Evolutionary conservation across 768 basidiomycete species (phyloP), one percentile per base, ranked within the genome.

Genomic region (Panellus pusillus): DNA sequence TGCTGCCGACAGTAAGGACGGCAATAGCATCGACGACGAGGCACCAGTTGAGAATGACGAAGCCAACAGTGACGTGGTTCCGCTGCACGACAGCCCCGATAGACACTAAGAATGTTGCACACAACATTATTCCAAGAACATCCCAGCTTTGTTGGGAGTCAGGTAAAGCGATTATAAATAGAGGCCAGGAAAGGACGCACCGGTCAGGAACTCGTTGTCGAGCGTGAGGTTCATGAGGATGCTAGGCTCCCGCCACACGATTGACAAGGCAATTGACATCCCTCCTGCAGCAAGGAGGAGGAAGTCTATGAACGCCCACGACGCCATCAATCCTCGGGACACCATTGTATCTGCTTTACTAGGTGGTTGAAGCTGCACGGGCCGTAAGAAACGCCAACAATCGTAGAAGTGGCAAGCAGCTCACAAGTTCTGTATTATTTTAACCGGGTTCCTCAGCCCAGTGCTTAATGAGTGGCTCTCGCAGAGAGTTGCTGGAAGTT

Each of bases 221-320:
- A 94, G 70, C 29, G 87, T 81, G 74, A 91, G 75, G 66, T 91
- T 91, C 69, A 87, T 73, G 52, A 94, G 71, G n/a, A 87, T 65
- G 63, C 89, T 79, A 8, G 83, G 78, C 40, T 74, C 71, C 48
- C 82, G 78, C 87, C 89, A 93, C 32, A 88, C 64, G 52, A 93
- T 71, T 15, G 90, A 88, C 44, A 92, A 71, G 38, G 78, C 77
- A 54, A 94, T 71, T 12, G 83, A 71, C 47, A 93, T 54, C 38
- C 75, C 72, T 40, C 89, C 91, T 12, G 87, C 84, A n/a, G 74
- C 80, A 43, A 93, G 76, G 44, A 95, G 79, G 57, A 75, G 77
- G 49, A 86, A 53, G 72, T 87, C 88, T 58, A 93, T 75, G 68
- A 83, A 79, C 20, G 76, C 80, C 87, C 91, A 95, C 54, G 81